phyloP scores from a whole-genome alignment of 768 basidiomycete genomes.

The Chalciporus sphaerocephalus region DNA sequence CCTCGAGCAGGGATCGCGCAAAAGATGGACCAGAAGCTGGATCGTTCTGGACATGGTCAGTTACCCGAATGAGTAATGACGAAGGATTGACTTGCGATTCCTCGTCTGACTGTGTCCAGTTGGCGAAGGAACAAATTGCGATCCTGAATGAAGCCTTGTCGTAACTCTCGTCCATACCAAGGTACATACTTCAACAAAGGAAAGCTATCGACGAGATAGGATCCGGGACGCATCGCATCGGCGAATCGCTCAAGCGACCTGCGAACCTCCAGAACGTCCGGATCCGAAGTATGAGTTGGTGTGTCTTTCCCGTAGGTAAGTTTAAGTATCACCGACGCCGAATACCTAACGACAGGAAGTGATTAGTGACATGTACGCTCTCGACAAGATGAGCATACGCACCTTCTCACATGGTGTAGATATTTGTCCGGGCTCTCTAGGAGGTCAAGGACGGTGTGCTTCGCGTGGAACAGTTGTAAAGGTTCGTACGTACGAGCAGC shows the following conservation, averaged over 20 bases:
- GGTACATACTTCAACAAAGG: conserved; percentile 45
- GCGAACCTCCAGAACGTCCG: conserved; percentile 19
- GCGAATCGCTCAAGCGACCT: conserved; percentile 18
- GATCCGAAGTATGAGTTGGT: conserved; percentile 11
- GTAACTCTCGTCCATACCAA: conserved; percentile 53
- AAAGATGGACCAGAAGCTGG: conserved; percentile 39
- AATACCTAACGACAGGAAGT: conserved; percentile 10
- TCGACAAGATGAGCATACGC: conserved; percentile 34
- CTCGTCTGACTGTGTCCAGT: conserved; percentile 38
- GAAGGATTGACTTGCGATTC: conserved; percentile 32
- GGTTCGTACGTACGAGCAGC: conserved; percentile 42
- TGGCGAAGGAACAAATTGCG: conserved; percentile 44
- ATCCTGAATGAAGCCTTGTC: conserved; percentile 48
- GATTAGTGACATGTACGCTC: background rate
- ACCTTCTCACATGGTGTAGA: conserved; percentile 16
- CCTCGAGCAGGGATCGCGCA: conserved; percentile 50
- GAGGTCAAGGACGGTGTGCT: conserved; percentile 8
- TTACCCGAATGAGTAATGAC: background rate
- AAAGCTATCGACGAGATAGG: conserved; percentile 32
- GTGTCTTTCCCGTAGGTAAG: conserved; percentile 21
- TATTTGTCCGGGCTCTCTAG: conserved; percentile 10
- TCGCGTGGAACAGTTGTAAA: conserved; percentile 36
- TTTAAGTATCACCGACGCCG: conserved; percentile 14
- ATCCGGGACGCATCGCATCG: conserved; percentile 25
- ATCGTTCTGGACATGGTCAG: conserved; percentile 2